Conservation (phyloP, 2,329 filamentous ascomycete species). For the Diaporthe velutina region DNA sequence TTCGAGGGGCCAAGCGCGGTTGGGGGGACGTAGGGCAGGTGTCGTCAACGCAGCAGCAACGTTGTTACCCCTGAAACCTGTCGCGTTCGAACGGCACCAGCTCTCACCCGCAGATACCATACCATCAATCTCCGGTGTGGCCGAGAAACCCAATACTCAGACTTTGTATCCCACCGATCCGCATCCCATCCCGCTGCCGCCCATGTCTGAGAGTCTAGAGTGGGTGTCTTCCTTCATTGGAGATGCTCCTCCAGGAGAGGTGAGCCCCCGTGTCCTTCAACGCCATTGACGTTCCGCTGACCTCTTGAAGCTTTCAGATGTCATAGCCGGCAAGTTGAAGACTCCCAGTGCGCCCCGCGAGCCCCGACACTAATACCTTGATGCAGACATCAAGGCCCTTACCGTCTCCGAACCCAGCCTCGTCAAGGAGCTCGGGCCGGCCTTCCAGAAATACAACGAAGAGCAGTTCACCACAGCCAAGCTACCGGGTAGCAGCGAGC, state of each 20-base stretch:
- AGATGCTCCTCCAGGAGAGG: slow-evolving; percentile 96
- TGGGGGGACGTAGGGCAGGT: slow-evolving; percentile 26
- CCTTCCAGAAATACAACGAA: slow-evolving; percentile 96
- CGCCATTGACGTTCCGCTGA: slow-evolving; percentile 40
- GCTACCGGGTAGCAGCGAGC: slow-evolving; percentile 85
- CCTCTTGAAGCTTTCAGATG: slow-evolving; percentile 79
- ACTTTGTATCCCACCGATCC: background rate
- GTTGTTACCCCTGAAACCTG: slow-evolving; percentile 23
- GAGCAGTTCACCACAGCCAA: slow-evolving; percentile 91
- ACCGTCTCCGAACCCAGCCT: slow-evolving; percentile 78
- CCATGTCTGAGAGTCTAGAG: slow-evolving; percentile 60
- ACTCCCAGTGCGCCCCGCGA: background rate
- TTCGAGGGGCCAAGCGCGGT: slow-evolving; percentile 31
- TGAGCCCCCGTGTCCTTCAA: slow-evolving; percentile 59
- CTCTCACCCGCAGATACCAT: background rate
- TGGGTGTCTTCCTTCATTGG: slow-evolving; percentile 89
- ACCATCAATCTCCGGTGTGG: background rate
- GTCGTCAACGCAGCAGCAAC: slow-evolving; percentile 31
- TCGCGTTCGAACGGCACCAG: background rate
- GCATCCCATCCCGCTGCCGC: background rate
- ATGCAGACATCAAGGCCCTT: slow-evolving; percentile 87
- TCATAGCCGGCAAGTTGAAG: slow-evolving; percentile 78
- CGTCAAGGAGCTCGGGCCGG: slow-evolving; percentile 80
- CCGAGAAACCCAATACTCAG: background rate
- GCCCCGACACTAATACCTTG: slow-evolving; percentile 22